Conservation (phyloP, 2,329 filamentous ascomycete species). For the Ophiostoma piceae region DNA sequence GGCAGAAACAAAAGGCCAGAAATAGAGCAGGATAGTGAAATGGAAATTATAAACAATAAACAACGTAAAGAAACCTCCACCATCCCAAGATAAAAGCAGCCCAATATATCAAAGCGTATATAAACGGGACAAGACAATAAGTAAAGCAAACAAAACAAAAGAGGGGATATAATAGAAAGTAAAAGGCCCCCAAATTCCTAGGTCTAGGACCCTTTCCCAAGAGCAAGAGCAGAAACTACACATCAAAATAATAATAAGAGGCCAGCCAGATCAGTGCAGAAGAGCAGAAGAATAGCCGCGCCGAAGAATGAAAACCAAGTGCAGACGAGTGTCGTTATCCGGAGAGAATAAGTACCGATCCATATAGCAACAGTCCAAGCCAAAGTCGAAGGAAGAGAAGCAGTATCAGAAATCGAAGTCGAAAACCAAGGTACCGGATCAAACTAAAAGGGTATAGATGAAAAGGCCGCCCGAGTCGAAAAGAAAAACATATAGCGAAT, state of each 20-base stretch:
- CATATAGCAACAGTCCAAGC: conserved; percentile 10
- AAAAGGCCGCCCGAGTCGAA: conserved; percentile 8
- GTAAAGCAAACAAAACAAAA: background rate
- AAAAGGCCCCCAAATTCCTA: conserved; percentile 14
- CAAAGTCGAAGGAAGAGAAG: conserved; percentile 20
- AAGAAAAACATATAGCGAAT: conserved; percentile 1
- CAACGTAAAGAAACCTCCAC: background rate
- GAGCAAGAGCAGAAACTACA: background rate
- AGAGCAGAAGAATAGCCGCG: background rate
- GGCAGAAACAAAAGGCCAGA: background rate
- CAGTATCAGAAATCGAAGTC: background rate
- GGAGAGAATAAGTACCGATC: background rate
- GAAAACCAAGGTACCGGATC: conserved; percentile 20
- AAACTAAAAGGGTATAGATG: conserved; percentile 13
- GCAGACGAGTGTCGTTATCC: background rate
- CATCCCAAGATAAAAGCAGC: background rate
- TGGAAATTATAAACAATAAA: background rate
- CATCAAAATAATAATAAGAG: background rate
- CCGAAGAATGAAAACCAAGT: background rate
- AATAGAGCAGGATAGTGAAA: background rate
- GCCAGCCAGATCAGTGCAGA: conserved; percentile 1
- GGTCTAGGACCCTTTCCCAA: conserved; percentile 10
- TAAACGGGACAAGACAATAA: background rate
- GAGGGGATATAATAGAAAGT: conserved; percentile 16
- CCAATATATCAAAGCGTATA: background rate